These are phyloP conservation scores for Turritis glabra DNA, from an alignment of 345 rosid genomes.

Conservation along the genomic window DNA sequence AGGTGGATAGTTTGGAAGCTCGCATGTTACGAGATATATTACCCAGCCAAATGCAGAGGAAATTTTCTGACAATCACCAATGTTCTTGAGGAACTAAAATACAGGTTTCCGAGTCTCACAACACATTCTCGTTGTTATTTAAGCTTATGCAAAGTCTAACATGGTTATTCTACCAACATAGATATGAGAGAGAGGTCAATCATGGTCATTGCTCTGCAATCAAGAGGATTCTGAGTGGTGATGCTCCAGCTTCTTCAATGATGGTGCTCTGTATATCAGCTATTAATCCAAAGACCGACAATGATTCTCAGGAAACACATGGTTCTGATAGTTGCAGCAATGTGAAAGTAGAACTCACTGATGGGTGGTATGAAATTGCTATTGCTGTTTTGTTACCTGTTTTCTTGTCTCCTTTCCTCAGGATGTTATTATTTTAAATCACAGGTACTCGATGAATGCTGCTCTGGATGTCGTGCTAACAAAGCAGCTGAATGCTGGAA, in stretches of 20 bases:
- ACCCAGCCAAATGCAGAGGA: slow-evolving; percentile 53
- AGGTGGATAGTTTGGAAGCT: slow-evolving; percentile 98
- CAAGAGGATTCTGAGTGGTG: slow-evolving; percentile 88
- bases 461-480: slow-evolving; percentile 64
- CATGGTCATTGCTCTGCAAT: slow-evolving; percentile 88
- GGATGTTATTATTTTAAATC: slow-evolving; percentile 18
- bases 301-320: slow-evolving; percentile 35
- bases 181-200: slow-evolving; percentile 94
- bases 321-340: slow-evolving; percentile 42
- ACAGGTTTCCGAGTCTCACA: slow-evolving; percentile 54
- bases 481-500: slow-evolving; percentile 67
- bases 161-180: slow-evolving; percentile 37
- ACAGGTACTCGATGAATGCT: slow-evolving; percentile 82
- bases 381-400: not conserved
- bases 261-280: slow-evolving; percentile 78
- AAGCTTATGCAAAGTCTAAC: slow-evolving; percentile 23
- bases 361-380: slow-evolving; percentile 79
- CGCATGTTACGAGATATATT: slow-evolving; percentile 68
- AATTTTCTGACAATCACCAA: slow-evolving; percentile 72
- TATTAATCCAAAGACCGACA: slow-evolving; percentile 43
- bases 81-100: slow-evolving; percentile 91
- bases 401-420: slow-evolving; percentile 22
- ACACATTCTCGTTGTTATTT: slow-evolving; percentile 3
- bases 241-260: slow-evolving; percentile 69
- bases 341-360: slow-evolving; percentile 77